Evolutionary conservation across 78 protist genomes (phyloP), one percentile per base, ranked within the genome.

Genomic region (Speleostelium caveatum): DNA sequence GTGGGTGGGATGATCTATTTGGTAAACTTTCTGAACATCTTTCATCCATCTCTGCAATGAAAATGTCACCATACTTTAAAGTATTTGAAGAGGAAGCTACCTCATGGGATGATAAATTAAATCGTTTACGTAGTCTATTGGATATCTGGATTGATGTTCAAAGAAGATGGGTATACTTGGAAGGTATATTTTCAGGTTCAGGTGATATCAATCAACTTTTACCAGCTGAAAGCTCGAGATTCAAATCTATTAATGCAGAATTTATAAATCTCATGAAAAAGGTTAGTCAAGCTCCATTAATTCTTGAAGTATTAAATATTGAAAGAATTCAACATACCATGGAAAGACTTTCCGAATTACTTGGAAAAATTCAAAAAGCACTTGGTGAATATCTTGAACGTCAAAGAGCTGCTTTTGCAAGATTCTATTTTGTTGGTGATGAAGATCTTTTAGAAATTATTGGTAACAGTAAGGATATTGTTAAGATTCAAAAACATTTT

Each of bases 351-450:
- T 73, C 94, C 6, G 98, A 95, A 22, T 53, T 86, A 14, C 92
- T 99, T 28, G 16, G 59, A 80, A 92, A 93, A 72, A 92, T 99
- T 36, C 99, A 99, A 94, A 97, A 95, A 93, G 96, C 97, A 16
- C 93, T 99, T 32, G 98, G 98, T 17, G 98, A 98, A 60, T 99
- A 96, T 56, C 78, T 99, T 22, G 99, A 99, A 73, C n/a, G 85
- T 2, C 98, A 98, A 85, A 92, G 99, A 24, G 28, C 93, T 12
- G 63, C 97, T 5, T 98, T 98, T 87, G 98, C 99, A 0, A 96
- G 99, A 36, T 97, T 99, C 96, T 99, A 98, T 95, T 99, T 98
- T 33, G 97, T 99, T 16, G 99, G 99, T 35, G 99, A 99, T 87
- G 96, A 97, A 58, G 99, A 99, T 76, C 80, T 99, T 41, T 96